A percentile compares a stretch with the other conserved stretches of the same genome.
These are phyloP conservation scores for Epichloe uncinata DNA, from an alignment of 2,329 filamentous ascomycete species.

Conservation along the genomic window DNA sequence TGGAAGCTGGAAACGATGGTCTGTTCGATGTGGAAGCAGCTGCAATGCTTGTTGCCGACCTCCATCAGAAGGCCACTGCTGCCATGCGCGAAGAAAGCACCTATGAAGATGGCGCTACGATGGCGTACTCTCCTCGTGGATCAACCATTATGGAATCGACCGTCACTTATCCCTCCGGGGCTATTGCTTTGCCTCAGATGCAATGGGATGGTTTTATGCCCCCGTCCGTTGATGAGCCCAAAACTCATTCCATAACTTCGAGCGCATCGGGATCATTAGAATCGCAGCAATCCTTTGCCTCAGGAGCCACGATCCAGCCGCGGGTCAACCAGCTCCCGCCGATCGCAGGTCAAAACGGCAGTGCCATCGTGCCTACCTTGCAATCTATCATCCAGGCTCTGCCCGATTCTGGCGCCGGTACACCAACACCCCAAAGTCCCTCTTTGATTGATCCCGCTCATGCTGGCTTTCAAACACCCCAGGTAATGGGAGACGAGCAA, in stretches of 20 bases:
- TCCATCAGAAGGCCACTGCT: constrained; percentile 84
- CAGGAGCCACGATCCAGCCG: constrained; percentile 41
- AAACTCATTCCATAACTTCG: constrained; percentile 61
- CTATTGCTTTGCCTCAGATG: constrained; percentile 72
- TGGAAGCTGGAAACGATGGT: constrained; percentile 79
- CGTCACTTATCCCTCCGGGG: constrained; percentile 62
- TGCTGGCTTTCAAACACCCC: constrained; percentile 57
- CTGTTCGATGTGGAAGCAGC: constrained; percentile 95
- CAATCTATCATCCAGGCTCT: constrained; percentile 62
- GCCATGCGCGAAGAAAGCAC: constrained; percentile 48
- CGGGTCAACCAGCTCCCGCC: constrained; percentile 52
- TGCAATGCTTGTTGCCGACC: constrained; percentile 95
- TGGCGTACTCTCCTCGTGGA: constrained; percentile 60
- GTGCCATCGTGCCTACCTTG: constrained; percentile 50
- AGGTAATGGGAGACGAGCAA: constrained; percentile 74
- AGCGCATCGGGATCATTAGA: constrained; percentile 55
- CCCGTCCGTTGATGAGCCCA: constrained; percentile 53
- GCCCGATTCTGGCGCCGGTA: constrained; percentile 53
- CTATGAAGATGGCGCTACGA: constrained; percentile 44
- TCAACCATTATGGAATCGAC: constrained; percentile 64
- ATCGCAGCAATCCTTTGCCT: constrained; percentile 49
- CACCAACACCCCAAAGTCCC: constrained; percentile 61
- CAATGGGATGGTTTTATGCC: constrained; percentile 86
- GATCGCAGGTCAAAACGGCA: constrained; percentile 49
- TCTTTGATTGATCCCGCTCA: constrained; percentile 55